phyloP scores from a whole-genome alignment of 1,284 basidiomycete species.

The Butyriboletus appendiculatus region DNA sequence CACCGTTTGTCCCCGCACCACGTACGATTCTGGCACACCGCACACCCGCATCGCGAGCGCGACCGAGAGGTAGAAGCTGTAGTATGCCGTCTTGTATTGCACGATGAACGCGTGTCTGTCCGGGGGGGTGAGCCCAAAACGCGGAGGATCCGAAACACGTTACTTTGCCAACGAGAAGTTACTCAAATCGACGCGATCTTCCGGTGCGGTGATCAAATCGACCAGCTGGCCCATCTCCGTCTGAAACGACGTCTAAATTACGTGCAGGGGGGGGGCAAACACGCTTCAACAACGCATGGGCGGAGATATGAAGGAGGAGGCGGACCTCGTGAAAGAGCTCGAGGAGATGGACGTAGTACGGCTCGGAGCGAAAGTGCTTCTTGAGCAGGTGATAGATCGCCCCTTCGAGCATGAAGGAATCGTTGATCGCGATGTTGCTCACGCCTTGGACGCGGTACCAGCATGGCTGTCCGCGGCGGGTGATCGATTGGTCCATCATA shows the following conservation, averaged over 20 bases:
- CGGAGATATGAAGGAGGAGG: no score
- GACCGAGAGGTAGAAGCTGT: slow-evolving; percentile 98
- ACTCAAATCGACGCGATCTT: slow-evolving; percentile 83
- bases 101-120: slow-evolving; percentile 90
- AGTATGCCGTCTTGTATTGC: slow-evolving; percentile 97
- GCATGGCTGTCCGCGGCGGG: slow-evolving; percentile 97
- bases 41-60: slow-evolving; percentile 89
- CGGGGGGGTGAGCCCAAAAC: no score
- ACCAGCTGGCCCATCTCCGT: slow-evolving; percentile 97
- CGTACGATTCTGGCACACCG: slow-evolving; percentile 62
- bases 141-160: neutral
- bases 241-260: slow-evolving; percentile 75
- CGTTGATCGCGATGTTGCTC: slow-evolving; percentile 92
- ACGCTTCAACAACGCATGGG: no score
- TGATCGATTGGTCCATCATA: slow-evolving; percentile 96
- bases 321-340: slow-evolving; percentile 83
- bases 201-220: slow-evolving; percentile 94
- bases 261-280: no score
- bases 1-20: slow-evolving; percentile 35
- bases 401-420: slow-evolving; percentile 94
- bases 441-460: slow-evolving; percentile 86
- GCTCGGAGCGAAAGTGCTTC: slow-evolving; percentile 81
- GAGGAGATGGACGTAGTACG: slow-evolving; percentile 87
- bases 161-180: slow-evolving; percentile 89
- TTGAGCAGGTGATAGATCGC: slow-evolving; percentile 93